These are phyloP conservation scores for Waltiozyma sp. DNA, from an alignment of 1,139 yeast species.

Conservation along the genomic window DNA sequence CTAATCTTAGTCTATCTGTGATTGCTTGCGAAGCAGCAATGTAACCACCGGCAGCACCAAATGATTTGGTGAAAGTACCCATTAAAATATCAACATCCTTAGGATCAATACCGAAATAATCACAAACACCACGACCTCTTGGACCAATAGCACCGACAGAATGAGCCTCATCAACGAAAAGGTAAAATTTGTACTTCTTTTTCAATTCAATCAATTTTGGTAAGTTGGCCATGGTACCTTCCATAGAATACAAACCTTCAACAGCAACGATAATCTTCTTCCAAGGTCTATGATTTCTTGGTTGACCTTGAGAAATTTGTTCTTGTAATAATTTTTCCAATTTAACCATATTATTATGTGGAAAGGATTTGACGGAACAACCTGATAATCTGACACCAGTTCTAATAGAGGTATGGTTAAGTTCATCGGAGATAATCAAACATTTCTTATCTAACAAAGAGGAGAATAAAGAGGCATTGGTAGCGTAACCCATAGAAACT, in stretches of 20 bases:
- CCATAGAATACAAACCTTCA: slow-evolving; percentile 97
- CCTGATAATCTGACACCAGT: slow-evolving; percentile 92
- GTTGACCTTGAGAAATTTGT: slow-evolving; percentile 92
- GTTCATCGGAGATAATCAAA: slow-evolving; percentile 83
- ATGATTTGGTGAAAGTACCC: slow-evolving; percentile 97
- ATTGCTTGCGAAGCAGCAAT: slow-evolving; percentile 62
- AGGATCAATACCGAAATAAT: slow-evolving; percentile 76
- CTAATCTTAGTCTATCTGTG: slow-evolving; percentile 64
- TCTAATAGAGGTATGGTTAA: slow-evolving; percentile 92
- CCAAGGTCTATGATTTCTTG: slow-evolving; percentile 97
- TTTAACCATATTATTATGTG: slow-evolving; percentile 80
- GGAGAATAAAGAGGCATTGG: slow-evolving; percentile 85
- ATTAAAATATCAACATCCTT: slow-evolving; percentile 70
- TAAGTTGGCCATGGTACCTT: slow-evolving; percentile 86
- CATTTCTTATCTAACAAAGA: slow-evolving; percentile 80
- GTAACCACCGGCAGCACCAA: slow-evolving; percentile 98
- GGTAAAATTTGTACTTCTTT: slow-evolving; percentile 77
- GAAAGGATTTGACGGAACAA: slow-evolving; percentile 84
- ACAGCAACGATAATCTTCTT: slow-evolving; percentile 84
- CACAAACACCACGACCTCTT: slow-evolving; percentile 88
- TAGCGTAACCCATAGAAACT: slow-evolving; percentile 92
- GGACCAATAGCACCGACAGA: slow-evolving; percentile 98
- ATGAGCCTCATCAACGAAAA: slow-evolving; percentile 95
- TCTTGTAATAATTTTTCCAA: slow-evolving; percentile 75
- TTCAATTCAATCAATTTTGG: slow-evolving; percentile 69